These are phyloP conservation scores for Podospora sp. DNA, from an alignment of 495 filamentous ascomycete species.

Conservation along the genomic window DNA sequence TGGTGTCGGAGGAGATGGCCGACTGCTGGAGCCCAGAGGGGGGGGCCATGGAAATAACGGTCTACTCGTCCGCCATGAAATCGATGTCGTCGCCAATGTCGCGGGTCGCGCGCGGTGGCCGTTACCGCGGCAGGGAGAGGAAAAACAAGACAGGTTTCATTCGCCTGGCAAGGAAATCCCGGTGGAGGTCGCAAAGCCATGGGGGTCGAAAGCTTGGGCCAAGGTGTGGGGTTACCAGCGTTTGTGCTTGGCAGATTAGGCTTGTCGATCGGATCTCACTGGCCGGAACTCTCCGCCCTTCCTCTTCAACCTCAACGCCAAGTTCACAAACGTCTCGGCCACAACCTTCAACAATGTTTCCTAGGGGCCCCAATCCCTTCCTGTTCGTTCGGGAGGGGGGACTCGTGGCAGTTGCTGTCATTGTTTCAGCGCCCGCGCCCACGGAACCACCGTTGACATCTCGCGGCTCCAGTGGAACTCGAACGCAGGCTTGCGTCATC, in stretches of 20 bases:
- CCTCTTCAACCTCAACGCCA: background rate
- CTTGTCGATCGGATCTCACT: background rate
- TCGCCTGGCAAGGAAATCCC: background rate
- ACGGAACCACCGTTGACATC: background rate
- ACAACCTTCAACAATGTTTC: background rate
- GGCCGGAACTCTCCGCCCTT: background rate
- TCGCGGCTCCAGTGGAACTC: background rate
- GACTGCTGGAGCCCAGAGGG: constrained; percentile 39
- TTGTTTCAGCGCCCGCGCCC: background rate
- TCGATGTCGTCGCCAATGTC: constrained; percentile 3
- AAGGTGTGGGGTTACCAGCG: background rate
- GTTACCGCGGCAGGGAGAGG: background rate
- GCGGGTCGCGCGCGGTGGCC: constrained; percentile 9
- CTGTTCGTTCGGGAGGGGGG: background rate
- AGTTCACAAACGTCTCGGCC: background rate
- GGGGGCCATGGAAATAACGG: constrained; percentile 35
- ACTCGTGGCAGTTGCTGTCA: background rate
- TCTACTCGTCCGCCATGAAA: constrained; percentile 28
- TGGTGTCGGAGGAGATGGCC: constrained; percentile 31
- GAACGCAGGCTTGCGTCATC: background rate
- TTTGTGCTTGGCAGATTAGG: background rate
- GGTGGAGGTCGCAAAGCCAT: constrained; percentile 6
- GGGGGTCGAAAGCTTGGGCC: constrained; percentile 7
- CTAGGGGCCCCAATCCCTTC: background rate
- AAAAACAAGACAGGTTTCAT: constrained; percentile 19